These are phyloP conservation scores for Phylloboletellus chloephorus DNA, from an alignment of 1,284 basidiomycete species.

Conservation along the genomic window DNA sequence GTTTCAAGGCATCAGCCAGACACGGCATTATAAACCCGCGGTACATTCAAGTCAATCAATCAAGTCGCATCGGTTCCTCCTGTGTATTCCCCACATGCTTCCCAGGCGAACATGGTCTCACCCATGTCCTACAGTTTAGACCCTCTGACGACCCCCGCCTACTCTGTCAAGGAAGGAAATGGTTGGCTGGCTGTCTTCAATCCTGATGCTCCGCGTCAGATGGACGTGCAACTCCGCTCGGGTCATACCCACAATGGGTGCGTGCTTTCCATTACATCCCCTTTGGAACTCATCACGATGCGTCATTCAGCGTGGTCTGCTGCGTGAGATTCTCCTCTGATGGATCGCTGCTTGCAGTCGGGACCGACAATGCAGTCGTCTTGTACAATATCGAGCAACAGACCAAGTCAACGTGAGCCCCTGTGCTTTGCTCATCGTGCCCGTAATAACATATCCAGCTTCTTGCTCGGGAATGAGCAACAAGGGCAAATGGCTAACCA, in stretches of 20 bases:
- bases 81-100: slow-evolving; percentile 9
- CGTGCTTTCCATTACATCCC: slow-evolving; percentile 12
- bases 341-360: slow-evolving; percentile 32
- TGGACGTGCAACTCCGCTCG: slow-evolving; percentile 32
- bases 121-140: slow-evolving; percentile 29
- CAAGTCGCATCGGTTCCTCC: slow-evolving; percentile 1
- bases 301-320: slow-evolving; percentile 26
- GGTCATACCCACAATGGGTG: slow-evolving; percentile 28
- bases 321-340: slow-evolving; percentile 32
- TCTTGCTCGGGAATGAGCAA: slow-evolving; percentile 26
- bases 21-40: too few relatives aligned
- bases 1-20: slow-evolving; percentile 3
- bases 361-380: slow-evolving; percentile 30
- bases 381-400: slow-evolving; percentile 28
- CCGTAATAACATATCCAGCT: slow-evolving; percentile 15
- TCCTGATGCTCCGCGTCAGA: slow-evolving; percentile 31
- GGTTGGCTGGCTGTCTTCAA: slow-evolving; percentile 37
- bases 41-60: slow-evolving; percentile 3
- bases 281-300: slow-evolving; percentile 10
- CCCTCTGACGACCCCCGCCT: slow-evolving; percentile 27
- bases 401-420: slow-evolving; percentile 28
- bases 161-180: slow-evolving; percentile 34
- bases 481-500: slow-evolving; percentile 25
- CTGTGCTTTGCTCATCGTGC: background rate
- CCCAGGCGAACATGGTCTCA: background rate